Evolutionary conservation across 2,329 filamentous ascomycete species (phyloP).

Genomic region (Achaetomium macrosporum): DNA sequence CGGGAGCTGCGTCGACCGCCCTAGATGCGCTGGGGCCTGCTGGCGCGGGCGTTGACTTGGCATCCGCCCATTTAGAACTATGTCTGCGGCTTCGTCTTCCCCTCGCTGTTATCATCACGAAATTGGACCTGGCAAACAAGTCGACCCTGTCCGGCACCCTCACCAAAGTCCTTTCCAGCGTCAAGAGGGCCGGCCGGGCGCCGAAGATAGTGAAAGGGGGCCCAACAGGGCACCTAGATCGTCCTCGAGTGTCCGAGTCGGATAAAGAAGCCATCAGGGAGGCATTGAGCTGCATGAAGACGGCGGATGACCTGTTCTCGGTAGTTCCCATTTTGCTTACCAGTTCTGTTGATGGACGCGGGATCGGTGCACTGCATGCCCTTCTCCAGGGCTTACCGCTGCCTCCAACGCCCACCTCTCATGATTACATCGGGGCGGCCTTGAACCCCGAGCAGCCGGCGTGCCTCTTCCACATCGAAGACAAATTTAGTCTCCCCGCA

Average conservation of each 20-base stretch:
- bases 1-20: slow-evolving; percentile 42
- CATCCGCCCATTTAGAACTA: slow-evolving; percentile 73
- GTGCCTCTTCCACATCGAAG: slow-evolving; percentile 82
- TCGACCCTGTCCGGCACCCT: slow-evolving; percentile 63
- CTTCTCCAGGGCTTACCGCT: slow-evolving; percentile 72
- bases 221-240: slow-evolving; percentile 41
- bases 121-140: slow-evolving; percentile 79
- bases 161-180: slow-evolving; percentile 64
- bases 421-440: slow-evolving; percentile 49
- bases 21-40: slow-evolving; percentile 47
- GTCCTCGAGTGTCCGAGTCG: slow-evolving; percentile 49
- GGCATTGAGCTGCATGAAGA: slow-evolving; percentile 46
- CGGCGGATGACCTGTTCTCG: slow-evolving; percentile 37
- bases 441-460: slow-evolving; percentile 55
- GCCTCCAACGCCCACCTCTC: slow-evolving; percentile 47
- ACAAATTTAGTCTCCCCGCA: slow-evolving; percentile 71
- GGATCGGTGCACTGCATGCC: slow-evolving; percentile 76
- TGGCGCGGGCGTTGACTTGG: slow-evolving; percentile 60
- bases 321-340: slow-evolving; percentile 82
- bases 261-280: slow-evolving; percentile 55
- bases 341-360: slow-evolving; percentile 77
- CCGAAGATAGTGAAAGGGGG: slow-evolving; percentile 66
- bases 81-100: slow-evolving; percentile 76
- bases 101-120: slow-evolving; percentile 79
- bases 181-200: slow-evolving; percentile 69